Conservation (phyloP, 179 eudicot species). For the Vitellaria paradoxa region DNA sequence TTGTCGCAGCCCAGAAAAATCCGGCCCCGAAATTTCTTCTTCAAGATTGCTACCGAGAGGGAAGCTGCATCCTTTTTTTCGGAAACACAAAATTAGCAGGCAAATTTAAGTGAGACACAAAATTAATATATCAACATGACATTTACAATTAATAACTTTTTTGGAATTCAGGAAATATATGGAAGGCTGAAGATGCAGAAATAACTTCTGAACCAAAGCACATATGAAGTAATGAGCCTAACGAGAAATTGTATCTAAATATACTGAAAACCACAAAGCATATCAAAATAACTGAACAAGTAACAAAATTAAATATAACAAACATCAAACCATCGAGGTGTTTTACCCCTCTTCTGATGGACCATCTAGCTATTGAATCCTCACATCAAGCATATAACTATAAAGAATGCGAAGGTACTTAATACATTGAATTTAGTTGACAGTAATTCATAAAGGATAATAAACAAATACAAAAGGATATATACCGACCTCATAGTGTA, state of each 20-base stretch:
- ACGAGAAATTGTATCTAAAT: no score
- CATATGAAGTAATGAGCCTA: no score
- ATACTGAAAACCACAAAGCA: neutral
- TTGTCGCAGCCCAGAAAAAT: conserved; percentile 84
- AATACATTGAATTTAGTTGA: neutral
- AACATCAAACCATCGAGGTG: neutral
- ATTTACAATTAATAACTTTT: no score
- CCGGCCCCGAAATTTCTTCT: conserved; percentile 53
- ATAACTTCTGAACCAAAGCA: neutral
- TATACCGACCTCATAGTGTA: conserved; percentile 72
- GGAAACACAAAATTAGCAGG: neutral
- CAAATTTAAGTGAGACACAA: no score
- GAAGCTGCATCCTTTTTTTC: conserved; percentile 76
- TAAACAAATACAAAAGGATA: neutral
- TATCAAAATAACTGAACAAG: neutral
- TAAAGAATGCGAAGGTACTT: neutral
- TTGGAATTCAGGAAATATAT: neutral
- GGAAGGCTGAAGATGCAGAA: neutral
- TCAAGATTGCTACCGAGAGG: conserved; percentile 63
- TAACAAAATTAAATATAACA: neutral
- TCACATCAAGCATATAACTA: neutral
- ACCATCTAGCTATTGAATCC: no score
- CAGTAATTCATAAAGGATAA: neutral
- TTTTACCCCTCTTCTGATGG: no score
- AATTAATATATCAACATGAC: neutral